Percentiles rank a stretch among this genome's conserved stretches.
Conservation (phyloP, 1,284 basidiomycete species). For the Ceratobasidium sp. region DNA sequence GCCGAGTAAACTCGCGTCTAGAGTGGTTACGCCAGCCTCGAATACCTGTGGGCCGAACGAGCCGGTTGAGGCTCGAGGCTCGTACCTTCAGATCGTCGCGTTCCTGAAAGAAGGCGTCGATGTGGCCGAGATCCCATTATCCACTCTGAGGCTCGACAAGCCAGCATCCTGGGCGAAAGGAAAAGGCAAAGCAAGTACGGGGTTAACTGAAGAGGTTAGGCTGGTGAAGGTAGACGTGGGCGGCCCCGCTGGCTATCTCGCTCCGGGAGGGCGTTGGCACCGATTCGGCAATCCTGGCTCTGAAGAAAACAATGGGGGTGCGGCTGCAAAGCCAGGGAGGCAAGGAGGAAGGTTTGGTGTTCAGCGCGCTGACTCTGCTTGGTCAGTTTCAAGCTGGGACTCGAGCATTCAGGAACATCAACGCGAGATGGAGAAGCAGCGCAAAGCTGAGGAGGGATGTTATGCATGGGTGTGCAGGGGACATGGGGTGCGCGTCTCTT, state of each 20-base stretch:
- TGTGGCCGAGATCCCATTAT: conserved; percentile 33
- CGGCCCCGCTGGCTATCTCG: conserved; percentile 39
- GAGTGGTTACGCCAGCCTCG: conserved; percentile 15
- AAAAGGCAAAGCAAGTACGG: conserved; percentile 14
- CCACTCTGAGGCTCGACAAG: conserved; percentile 21
- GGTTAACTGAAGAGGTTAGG: conserved; percentile 16
- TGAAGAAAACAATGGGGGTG: neutral
- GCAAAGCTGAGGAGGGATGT: conserved; percentile 35
- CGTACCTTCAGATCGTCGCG: conserved; percentile 31
- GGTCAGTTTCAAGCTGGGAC: conserved; percentile 40
- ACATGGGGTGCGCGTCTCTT: conserved; percentile 29
- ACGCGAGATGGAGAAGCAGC: conserved; percentile 29
- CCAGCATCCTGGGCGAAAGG: conserved; percentile 24
- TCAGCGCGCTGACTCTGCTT: conserved; percentile 30
- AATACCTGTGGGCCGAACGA: neutral
- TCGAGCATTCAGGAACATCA: conserved; percentile 38
- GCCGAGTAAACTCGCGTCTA: conserved; percentile 23
- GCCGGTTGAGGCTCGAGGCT: neutral
- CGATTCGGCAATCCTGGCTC: conserved; percentile 17
- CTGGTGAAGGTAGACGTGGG: conserved; percentile 37
- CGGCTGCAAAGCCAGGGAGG: neutral
- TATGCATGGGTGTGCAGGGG: conserved; percentile 36
- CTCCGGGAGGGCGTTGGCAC: conserved; percentile 36
- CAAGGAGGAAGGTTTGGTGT: conserved; percentile 11
- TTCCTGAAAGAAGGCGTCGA: conserved; percentile 38